These are phyloP conservation scores for Arthrinium phaeospermum DNA, from an alignment of 2,329 filamentous ascomycete genomes.

Conservation along the genomic window DNA sequence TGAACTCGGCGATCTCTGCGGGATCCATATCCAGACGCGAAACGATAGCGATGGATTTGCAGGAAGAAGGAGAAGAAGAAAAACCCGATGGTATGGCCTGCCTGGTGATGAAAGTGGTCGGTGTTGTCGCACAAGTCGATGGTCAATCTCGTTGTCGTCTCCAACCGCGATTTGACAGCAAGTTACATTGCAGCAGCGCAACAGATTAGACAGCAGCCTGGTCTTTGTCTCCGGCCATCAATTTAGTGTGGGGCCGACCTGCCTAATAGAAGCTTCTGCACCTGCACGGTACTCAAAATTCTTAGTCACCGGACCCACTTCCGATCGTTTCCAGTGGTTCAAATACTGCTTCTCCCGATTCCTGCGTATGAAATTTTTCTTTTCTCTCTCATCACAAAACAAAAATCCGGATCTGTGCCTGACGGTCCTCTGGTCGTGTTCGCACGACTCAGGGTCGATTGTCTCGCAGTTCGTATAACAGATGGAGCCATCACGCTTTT, in stretches of 20 bases:
- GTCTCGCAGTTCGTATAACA: conserved; percentile 81
- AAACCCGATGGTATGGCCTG: not conserved
- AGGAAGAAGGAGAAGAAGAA: no score
- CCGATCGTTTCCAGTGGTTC: not conserved
- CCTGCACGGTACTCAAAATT: not conserved
- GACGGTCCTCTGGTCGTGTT: conserved; percentile 47
- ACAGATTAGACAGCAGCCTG: not conserved
- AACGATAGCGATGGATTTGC: conserved; percentile 19
- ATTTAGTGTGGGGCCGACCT: not conserved
- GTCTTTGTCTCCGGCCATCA: not conserved
- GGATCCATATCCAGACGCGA: conserved; percentile 58
- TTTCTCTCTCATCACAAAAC: conserved; percentile 41
- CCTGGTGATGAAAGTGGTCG: not conserved
- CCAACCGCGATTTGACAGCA: not conserved
- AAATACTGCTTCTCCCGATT: conserved; percentile 1
- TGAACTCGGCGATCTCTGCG: conserved; percentile 88
- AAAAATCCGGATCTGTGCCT: conserved; percentile 81
- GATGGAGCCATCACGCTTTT: conserved; percentile 72
- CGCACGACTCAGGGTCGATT: conserved; percentile 64
- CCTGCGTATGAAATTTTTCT: conserved; percentile 41
- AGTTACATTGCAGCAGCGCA: not conserved
- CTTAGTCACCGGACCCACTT: conserved; percentile 1
- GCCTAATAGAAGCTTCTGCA: not conserved
- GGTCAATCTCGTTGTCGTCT: not conserved
- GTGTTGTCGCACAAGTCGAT: not conserved